A percentile compares a stretch with the other conserved stretches of the same genome.
phyloP scores from a whole-genome alignment of 2,329 filamentous ascomycete species.

The Trichoderma semiorbis region DNA sequence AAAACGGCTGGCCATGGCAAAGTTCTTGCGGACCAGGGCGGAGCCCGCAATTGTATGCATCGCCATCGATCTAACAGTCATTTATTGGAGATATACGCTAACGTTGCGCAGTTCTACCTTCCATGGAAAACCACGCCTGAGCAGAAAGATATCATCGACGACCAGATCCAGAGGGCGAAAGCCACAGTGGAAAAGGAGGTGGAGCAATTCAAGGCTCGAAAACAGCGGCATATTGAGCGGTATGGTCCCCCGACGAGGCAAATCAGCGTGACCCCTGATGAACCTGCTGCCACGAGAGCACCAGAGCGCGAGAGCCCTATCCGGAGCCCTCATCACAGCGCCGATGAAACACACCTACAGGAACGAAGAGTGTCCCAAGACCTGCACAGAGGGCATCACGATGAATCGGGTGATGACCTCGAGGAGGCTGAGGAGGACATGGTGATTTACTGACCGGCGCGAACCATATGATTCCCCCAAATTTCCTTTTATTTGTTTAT shows the following conservation, averaged over 20 bases:
- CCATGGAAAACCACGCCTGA: slow-evolving; percentile 71
- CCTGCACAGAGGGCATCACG: slow-evolving; percentile 49
- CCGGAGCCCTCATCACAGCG: slow-evolving; percentile 9
- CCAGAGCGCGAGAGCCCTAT: slow-evolving; percentile 17
- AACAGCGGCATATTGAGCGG: slow-evolving; percentile 36
- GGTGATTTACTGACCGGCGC: slow-evolving; percentile 68
- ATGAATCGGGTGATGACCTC: slow-evolving; percentile 72
- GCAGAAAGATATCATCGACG: slow-evolving; percentile 68
- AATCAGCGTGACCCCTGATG: slow-evolving; percentile 31
- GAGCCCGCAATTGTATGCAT: slow-evolving; percentile 69
- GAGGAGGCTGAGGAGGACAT: slow-evolving; percentile 85
- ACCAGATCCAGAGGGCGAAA: slow-evolving; percentile 66
- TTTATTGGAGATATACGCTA: background rate
- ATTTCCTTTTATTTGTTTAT: background rate
- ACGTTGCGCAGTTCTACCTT: slow-evolving; percentile 66
- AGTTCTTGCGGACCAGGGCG: slow-evolving; percentile 67
- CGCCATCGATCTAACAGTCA: background rate
- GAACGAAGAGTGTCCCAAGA: background rate
- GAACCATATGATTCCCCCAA: slow-evolving; percentile 6
- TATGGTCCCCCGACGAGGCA: slow-evolving; percentile 25
- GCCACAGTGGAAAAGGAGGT: slow-evolving; percentile 61
- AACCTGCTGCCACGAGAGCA: slow-evolving; percentile 23
- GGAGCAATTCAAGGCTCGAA: slow-evolving; percentile 56
- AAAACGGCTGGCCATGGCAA: slow-evolving; percentile 67
- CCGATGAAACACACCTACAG: background rate